These are phyloP conservation scores for Paralagenidium karlingii DNA, from an alignment of 352 stramenopile genomes.

Conservation along the genomic window DNA sequence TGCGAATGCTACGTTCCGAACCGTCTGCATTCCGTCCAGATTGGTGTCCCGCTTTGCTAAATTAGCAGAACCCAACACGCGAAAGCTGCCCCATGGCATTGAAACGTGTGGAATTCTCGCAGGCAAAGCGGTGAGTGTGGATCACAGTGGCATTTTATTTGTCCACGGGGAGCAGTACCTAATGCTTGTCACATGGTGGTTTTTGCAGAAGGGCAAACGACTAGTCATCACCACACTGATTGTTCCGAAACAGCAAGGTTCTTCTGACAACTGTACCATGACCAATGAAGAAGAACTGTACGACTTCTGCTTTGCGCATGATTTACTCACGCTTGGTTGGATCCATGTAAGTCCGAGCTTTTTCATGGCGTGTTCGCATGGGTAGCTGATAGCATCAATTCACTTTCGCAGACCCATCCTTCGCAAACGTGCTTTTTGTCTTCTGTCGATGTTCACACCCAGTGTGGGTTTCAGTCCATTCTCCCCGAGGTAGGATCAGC, in stretches of 20 bases:
- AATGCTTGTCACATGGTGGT: no score
- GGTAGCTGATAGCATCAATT: neutral
- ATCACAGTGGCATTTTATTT: no score
- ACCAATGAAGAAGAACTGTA: slow-evolving; percentile 83
- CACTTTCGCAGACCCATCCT: slow-evolving; percentile 54
- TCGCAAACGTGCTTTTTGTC: slow-evolving; percentile 83
- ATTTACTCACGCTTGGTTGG: slow-evolving; percentile 84
- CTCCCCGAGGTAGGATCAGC: slow-evolving; percentile 47
- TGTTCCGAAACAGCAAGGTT: slow-evolving; percentile 80
- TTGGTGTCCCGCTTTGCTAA: slow-evolving; percentile 68
- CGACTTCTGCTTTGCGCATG: slow-evolving; percentile 75
- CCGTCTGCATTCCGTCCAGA: slow-evolving; percentile 50
- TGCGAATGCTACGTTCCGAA: slow-evolving; percentile 39
- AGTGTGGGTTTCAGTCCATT: slow-evolving; percentile 85
- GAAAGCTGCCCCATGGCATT: slow-evolving; percentile 59
- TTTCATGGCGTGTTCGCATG: neutral
- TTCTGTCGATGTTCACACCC: slow-evolving; percentile 84
- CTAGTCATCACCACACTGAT: slow-evolving; percentile 75
- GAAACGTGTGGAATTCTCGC: slow-evolving; percentile 86
- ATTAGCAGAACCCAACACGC: slow-evolving; percentile 73
- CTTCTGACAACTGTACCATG: slow-evolving; percentile 78
- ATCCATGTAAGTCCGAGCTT: slow-evolving; percentile 68
- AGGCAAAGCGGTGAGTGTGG: slow-evolving; percentile 42
- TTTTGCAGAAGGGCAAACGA: slow-evolving; percentile 26
- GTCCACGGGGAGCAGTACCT: no score